phyloP scores from a whole-genome alignment of 495 filamentous ascomycete species.

The Thermothielavioides terrestris region DNA sequence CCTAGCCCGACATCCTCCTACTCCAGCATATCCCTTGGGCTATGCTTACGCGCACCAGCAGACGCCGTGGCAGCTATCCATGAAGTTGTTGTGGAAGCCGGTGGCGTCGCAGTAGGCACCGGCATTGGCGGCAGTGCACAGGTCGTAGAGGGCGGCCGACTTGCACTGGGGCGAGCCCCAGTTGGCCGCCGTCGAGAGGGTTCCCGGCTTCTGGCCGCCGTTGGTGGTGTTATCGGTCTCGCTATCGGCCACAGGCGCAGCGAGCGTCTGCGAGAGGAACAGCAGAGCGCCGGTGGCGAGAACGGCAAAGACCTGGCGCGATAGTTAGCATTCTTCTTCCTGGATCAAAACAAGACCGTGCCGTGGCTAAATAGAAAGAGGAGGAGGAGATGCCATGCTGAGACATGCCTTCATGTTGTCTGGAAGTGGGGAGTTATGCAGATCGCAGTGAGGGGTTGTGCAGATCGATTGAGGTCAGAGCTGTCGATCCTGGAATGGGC shows the following conservation, averaged over 20 bases:
- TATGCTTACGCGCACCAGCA: slow-evolving; percentile 9
- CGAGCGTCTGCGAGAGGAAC: too few relatives aligned
- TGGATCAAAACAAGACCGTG: too few relatives aligned
- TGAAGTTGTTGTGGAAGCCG: slow-evolving; percentile 17
- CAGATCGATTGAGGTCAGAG: too few relatives aligned
- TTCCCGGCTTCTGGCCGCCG: not conserved
- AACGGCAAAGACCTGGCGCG: too few relatives aligned
- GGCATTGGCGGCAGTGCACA: slow-evolving; percentile 14
- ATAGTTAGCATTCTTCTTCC: too few relatives aligned
- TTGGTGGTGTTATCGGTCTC: not conserved
- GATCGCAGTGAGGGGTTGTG: too few relatives aligned
- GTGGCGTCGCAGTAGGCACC: slow-evolving; percentile 14
- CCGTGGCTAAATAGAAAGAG: too few relatives aligned
- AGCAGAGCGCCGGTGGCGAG: too few relatives aligned
- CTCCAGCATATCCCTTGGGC: not conserved
- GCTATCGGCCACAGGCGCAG: not conserved
- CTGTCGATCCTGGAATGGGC: too few relatives aligned
- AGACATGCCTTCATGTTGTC: too few relatives aligned
- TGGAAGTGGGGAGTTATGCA: too few relatives aligned
- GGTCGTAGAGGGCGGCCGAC: slow-evolving; percentile 1
- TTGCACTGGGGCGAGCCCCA: slow-evolving; percentile 15
- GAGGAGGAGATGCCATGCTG: too few relatives aligned
- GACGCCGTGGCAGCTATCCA: slow-evolving; percentile 9
- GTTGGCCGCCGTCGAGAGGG: not conserved
- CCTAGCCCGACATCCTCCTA: not conserved